phyloP scores from a whole-genome alignment of 805 yeast species.

The Saccharomyces paradoxus region DNA sequence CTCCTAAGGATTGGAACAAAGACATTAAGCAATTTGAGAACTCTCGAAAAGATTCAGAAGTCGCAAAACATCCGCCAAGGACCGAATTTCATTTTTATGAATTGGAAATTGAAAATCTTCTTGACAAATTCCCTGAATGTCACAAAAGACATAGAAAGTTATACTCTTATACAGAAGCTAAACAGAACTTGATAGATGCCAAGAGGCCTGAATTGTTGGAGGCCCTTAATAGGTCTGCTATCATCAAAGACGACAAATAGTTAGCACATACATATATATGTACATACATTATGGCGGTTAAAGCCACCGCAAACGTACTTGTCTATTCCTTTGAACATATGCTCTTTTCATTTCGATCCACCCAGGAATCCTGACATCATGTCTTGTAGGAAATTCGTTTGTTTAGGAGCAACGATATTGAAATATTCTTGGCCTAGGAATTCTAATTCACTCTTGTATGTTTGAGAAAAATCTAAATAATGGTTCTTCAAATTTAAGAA shows the following conservation, averaged over 20 bases:
- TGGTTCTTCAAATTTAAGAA: slow-evolving; percentile 46
- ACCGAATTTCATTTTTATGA: slow-evolving; percentile 88
- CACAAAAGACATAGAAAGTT: slow-evolving; percentile 57
- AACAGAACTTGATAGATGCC: slow-evolving; percentile 45
- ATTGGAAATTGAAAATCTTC: slow-evolving; percentile 50
- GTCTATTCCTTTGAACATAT: neutral
- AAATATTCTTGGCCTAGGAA: slow-evolving; percentile 57
- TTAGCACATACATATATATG: slow-evolving; percentile 1
- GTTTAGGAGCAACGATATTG: slow-evolving; percentile 45
- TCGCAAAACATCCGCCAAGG: slow-evolving; percentile 47
- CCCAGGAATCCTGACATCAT: slow-evolving; percentile 68
- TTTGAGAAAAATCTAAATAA: slow-evolving; percentile 33
- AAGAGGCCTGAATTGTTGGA: slow-evolving; percentile 60
- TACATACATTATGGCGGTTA: neutral
- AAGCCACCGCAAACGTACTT: neutral
- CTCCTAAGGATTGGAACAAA: slow-evolving; percentile 39
- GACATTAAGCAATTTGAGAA: slow-evolving; percentile 14
- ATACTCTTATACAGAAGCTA: slow-evolving; percentile 65
- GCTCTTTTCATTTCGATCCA: slow-evolving; percentile 21
- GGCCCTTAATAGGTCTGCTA: slow-evolving; percentile 52
- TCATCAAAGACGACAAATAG: slow-evolving; percentile 21
- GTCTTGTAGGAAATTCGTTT: slow-evolving; percentile 52
- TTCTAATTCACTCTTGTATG: slow-evolving; percentile 37
- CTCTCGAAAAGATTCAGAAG: slow-evolving; percentile 18
- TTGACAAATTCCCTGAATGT: slow-evolving; percentile 69